Percentiles rank a stretch among this genome's conserved stretches.
phyloP scores from a whole-genome alignment of 805 yeast genomes.

The Priceomyces castillae region DNA sequence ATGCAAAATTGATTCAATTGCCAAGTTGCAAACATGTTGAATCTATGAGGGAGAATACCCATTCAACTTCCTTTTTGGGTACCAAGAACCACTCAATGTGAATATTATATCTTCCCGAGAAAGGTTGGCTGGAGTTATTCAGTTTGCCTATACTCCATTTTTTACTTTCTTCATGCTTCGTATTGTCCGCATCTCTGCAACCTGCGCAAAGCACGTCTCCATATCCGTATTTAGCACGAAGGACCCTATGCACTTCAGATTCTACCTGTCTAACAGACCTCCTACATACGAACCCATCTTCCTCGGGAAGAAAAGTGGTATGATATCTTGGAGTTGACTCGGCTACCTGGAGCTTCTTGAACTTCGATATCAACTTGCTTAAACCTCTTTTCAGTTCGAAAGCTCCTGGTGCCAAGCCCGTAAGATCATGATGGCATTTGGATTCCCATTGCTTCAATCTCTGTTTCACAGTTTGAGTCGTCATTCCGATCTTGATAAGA shows the following conservation, averaged over 20 bases:
- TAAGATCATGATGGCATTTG: conserved; percentile 48
- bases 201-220: conserved; percentile 50
- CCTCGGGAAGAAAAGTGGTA: conserved; percentile 17
- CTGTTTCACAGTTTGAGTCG: conserved; percentile 42
- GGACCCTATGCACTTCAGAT: conserved; percentile 35
- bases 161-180: neutral
- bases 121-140: neutral
- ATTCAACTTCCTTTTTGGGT: conserved; percentile 38
- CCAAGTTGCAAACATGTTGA: conserved; percentile 13
- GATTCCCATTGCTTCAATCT: conserved; percentile 52
- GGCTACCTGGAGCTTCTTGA: conserved; percentile 1
- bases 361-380: conserved; percentile 6
- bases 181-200: conserved; percentile 23
- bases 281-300: conserved; percentile 35
- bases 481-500: conserved; percentile 53
- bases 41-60: conserved; percentile 35
- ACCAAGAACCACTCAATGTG: conserved; percentile 61
- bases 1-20: neutral
- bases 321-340: conserved; percentile 3
- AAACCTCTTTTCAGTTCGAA: neutral
- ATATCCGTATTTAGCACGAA: conserved; percentile 42
- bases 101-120: conserved; percentile 22
- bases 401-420: conserved; percentile 32
- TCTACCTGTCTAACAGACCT: conserved; percentile 37
- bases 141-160: neutral